Conservation (phyloP, 768 basidiomycete genomes). For the Cytidiella melzeri region DNA sequence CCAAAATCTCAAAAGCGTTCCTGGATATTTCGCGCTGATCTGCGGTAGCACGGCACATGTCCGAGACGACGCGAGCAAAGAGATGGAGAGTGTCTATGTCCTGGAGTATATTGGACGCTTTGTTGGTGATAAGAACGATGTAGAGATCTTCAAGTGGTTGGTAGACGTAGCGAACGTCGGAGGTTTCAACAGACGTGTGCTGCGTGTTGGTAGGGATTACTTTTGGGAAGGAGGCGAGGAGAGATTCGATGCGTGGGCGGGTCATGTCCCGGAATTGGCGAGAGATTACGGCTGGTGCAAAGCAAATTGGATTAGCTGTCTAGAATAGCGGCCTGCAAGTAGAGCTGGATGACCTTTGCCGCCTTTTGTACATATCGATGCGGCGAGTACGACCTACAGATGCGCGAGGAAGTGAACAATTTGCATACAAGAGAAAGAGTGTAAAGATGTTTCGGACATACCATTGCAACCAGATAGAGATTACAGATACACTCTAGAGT, state of each 20-base stretch:
- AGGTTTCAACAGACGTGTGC: slow-evolving; percentile 93
- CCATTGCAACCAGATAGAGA: no score
- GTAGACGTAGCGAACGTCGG: slow-evolving; percentile 95
- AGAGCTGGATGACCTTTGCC: slow-evolving; percentile 67
- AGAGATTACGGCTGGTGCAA: slow-evolving; percentile 76
- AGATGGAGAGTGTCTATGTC: slow-evolving; percentile 96
- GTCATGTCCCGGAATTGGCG: slow-evolving; percentile 95
- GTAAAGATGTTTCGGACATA: no score
- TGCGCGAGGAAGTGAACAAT: no score
- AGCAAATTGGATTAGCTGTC: background rate
- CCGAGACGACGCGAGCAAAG: slow-evolving; percentile 89
- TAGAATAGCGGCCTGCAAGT: background rate
- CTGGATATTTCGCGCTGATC: slow-evolving; percentile 87
- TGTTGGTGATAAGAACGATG: slow-evolving; percentile 96
- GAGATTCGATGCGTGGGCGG: slow-evolving; percentile 86
- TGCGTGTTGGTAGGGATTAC: slow-evolving; percentile 92
- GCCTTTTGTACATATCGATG: slow-evolving; percentile 91
- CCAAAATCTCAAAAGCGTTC: slow-evolving; percentile 88
- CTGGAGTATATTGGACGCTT: slow-evolving; percentile 97
- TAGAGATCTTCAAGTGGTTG: slow-evolving; percentile 96
- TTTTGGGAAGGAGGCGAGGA: slow-evolving; percentile 95
- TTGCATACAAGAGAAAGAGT: no score
- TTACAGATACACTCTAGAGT: no score
- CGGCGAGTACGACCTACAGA: slow-evolving; percentile 91
- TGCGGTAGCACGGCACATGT: slow-evolving; percentile 78